These are phyloP conservation scores for Fermentozyma sake DNA, from an alignment of 1,139 yeast genomes.

Conservation along the genomic window DNA sequence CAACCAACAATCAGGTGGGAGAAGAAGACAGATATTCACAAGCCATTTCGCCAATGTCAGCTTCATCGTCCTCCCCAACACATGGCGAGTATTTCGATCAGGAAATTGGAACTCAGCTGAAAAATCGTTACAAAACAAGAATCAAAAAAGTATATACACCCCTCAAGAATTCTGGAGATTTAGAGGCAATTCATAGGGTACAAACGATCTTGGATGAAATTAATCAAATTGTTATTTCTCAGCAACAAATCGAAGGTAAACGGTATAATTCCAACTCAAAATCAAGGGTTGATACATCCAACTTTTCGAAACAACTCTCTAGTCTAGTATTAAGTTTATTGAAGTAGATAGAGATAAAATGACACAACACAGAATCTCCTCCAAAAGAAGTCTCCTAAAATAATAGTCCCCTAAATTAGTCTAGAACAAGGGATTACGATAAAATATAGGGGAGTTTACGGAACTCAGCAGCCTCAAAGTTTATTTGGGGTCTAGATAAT, in stretches of 20 bases:
- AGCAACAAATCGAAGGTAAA: slow-evolving; percentile 5
- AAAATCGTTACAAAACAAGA: slow-evolving; percentile 30
- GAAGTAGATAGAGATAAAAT: slow-evolving; percentile 1
- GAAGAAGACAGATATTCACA: background rate
- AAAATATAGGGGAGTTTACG: no score
- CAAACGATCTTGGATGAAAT: slow-evolving; percentile 27
- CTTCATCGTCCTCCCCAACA: slow-evolving; percentile 1
- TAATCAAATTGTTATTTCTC: slow-evolving; percentile 18
- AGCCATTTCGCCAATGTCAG: background rate
- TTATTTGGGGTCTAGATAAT: no score
- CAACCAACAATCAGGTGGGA: slow-evolving; percentile 8
- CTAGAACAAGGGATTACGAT: no score
- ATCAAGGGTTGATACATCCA: no score
- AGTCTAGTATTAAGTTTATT: slow-evolving; percentile 7
- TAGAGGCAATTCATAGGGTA: slow-evolving; percentile 18
- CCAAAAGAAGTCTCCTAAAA: background rate
- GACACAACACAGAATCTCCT: background rate
- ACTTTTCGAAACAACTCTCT: slow-evolving; percentile 5
- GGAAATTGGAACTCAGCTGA: slow-evolving; percentile 4
- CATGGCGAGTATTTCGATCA: no score
- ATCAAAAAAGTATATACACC: slow-evolving; percentile 36
- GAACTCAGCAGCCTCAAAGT: no score
- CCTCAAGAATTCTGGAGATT: slow-evolving; percentile 29
- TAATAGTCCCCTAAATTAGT: no score
- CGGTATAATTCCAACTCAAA: no score